Evolutionary conservation across 2,329 filamentous ascomycete genomes (phyloP).

Genomic region (Ophiognomonia clavigignenti-juglandacearum): DNA sequence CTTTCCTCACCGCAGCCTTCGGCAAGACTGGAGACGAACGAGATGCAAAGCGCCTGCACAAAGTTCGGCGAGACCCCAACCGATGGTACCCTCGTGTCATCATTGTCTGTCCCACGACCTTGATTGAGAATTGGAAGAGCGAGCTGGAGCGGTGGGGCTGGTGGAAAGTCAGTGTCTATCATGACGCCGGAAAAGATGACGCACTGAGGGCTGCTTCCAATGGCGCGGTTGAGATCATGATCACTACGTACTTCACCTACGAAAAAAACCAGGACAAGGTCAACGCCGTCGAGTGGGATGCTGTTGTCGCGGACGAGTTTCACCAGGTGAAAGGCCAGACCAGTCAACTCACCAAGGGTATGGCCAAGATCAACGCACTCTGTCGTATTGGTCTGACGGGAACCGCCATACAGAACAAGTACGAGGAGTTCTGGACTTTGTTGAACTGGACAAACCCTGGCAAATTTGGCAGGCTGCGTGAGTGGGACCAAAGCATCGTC

Average conservation of each 20-base stretch:
- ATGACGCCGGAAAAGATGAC: conserved; percentile 65
- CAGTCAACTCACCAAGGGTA: conserved; percentile 74
- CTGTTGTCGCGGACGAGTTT: conserved; percentile 90
- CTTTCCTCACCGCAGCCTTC: conserved; percentile 86
- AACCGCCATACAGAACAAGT: conserved; percentile 96
- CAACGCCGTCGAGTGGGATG: conserved; percentile 89
- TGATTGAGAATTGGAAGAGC: conserved; percentile 87
- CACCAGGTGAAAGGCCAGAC: conserved; percentile 82
- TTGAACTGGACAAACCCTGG: conserved; percentile 96
- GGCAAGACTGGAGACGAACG: conserved; percentile 89
- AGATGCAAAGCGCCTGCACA: conserved; percentile 82
- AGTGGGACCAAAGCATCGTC: conserved; percentile 76
- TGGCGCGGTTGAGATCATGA: conserved; percentile 81
- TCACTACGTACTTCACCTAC: conserved; percentile 93
- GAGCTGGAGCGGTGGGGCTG: conserved; percentile 90
- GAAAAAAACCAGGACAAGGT: conserved; percentile 67
- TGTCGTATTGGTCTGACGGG: conserved; percentile 92
- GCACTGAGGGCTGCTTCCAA: conserved; percentile 67
- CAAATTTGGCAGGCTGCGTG: conserved; percentile 54
- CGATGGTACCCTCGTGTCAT: conserved; percentile 80
- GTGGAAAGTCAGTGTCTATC: conserved; percentile 85
- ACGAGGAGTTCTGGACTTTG: conserved; percentile 94
- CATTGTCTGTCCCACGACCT: conserved; percentile 80
- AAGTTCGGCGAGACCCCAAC: conserved; percentile 60
- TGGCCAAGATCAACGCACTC: conserved; percentile 86